Base-by-base conservation (phyloP, 2,329 filamentous ascomycete genomes). In the Aspergillus proliferans region DNA sequence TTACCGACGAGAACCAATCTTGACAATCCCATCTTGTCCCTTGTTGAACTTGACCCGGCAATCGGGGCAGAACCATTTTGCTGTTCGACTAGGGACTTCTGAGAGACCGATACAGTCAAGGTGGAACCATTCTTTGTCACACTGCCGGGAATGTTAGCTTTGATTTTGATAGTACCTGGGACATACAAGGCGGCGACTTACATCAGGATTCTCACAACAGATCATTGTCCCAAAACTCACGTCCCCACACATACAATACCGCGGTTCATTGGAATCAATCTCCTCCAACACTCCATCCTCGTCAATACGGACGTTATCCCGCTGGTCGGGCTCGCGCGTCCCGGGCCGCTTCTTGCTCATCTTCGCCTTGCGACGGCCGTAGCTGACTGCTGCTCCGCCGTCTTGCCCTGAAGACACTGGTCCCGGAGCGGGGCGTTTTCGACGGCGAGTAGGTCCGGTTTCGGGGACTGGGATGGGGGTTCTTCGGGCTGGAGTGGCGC, bases 71-170 rank as follows among this genome's bases (percentile, higher is more conserved):
- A 81, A 85, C 82, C 82, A 85, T 64, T 83, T 84, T 9, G 77
- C 74, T 10, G 80, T 76, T 21, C 81, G 74, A n/a, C 76, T 75
- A 6, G 82, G 82, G 28, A 81, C 72, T 47, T 81, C 79, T 6
- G 71, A 71, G 15, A 85, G 69, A 12, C 76, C 75, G 22, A 85
- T 76, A 53, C 82, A 85, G 33, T 75, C 72, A 43, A 85, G 74
- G 58, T 85, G 82, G 62, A 85, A 85, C 82, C 82, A 85, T 66
- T 85, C 81, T 40, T 74, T 78, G 54, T 83, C 80, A 65, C 82
- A 85, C 76, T 83, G 55, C n/a, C 10, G 15, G 7, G 10, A 36
- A 47, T 6, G 38, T 63, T 54, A 67, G 54, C 15, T 28, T 34
- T 10, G 43, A 1, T 15, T 8, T 41, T 7, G 9, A 34, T 4